Evolutionary conservation across 805 yeast species (phyloP).

Genomic region (Priceomyces carsonii): DNA sequence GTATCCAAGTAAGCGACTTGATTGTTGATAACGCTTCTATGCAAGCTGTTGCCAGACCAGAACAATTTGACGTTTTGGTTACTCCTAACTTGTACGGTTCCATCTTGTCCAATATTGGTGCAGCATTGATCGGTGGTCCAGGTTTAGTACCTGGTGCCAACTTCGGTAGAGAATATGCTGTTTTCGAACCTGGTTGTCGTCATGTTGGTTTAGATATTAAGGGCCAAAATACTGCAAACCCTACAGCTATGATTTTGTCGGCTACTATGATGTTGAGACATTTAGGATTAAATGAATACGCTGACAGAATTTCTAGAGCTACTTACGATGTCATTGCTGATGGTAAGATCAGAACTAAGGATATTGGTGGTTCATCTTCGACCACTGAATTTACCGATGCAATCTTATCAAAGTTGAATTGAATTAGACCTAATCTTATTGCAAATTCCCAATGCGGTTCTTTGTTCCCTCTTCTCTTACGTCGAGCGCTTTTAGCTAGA

Average conservation of each 20-base stretch:
- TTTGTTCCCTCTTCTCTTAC: no score
- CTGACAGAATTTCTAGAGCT: constrained; percentile 85
- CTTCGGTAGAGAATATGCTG: constrained; percentile 96
- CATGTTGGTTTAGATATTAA: constrained; percentile 97
- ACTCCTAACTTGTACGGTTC: constrained; percentile 99
- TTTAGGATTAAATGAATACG: constrained; percentile 81
- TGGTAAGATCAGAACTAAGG: constrained; percentile 81
- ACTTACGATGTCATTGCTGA: constrained; percentile 89
- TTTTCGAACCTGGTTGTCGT: constrained; percentile 99
- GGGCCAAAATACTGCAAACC: constrained; percentile 95
- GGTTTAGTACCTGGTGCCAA: constrained; percentile 98
- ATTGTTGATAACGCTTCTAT: constrained; percentile 98
- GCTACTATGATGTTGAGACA: constrained; percentile 92
- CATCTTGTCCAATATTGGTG: constrained; percentile 95
- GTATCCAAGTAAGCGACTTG: constrained; percentile 81
- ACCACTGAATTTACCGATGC: constrained; percentile 96
- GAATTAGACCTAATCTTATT: no score
- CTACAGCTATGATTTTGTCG: constrained; percentile 95
- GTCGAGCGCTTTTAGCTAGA: no score
- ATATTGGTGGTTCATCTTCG: constrained; percentile 86
- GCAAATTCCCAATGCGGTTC: no score
- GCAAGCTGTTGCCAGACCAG: constrained; percentile 99
- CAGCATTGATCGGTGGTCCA: constrained; percentile 96
- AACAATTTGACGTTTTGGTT: constrained; percentile 96
- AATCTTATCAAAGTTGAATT: constrained; percentile 68